A percentile compares a stretch with the other conserved stretches of the same genome.
Conservation (phyloP, 73 alveolate species). For the Paramecium octaurelia region DNA sequence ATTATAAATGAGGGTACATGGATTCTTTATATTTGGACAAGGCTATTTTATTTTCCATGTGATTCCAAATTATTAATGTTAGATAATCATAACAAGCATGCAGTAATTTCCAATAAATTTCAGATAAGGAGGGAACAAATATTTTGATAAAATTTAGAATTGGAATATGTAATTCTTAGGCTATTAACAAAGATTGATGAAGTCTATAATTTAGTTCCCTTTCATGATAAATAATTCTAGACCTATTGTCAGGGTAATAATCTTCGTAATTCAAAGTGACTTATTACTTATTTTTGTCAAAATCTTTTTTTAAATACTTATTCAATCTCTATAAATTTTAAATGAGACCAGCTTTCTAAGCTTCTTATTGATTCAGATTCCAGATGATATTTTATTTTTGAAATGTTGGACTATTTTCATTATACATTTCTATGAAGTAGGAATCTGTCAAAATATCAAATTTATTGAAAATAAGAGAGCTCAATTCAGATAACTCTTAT, state of each 20-base stretch:
- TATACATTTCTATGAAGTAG: background rate
- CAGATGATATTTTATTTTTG: background rate
- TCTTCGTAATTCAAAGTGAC: background rate
- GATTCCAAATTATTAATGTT: slow-evolving; percentile 14
- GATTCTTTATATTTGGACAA: background rate
- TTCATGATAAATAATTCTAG: background rate
- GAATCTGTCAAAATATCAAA: background rate
- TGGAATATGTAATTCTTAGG: background rate
- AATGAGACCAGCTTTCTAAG: background rate
- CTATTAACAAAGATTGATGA: background rate
- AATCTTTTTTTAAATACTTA: background rate
- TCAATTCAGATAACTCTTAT: background rate
- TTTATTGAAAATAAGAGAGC: background rate
- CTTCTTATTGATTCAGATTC: background rate
- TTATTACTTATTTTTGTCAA: background rate
- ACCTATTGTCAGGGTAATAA: background rate
- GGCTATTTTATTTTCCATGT: slow-evolving; percentile 3
- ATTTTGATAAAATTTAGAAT: background rate
- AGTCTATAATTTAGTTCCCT: background rate
- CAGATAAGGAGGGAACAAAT: background rate
- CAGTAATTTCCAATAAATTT: background rate
- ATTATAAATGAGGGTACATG: background rate
- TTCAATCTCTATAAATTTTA: background rate
- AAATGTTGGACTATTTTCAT: background rate
- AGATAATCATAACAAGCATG: slow-evolving; percentile 8